A percentile compares a stretch with the other conserved stretches of the same genome.
Conservation (phyloP, 768 basidiomycete species). For the Suillus alpinus region DNA sequence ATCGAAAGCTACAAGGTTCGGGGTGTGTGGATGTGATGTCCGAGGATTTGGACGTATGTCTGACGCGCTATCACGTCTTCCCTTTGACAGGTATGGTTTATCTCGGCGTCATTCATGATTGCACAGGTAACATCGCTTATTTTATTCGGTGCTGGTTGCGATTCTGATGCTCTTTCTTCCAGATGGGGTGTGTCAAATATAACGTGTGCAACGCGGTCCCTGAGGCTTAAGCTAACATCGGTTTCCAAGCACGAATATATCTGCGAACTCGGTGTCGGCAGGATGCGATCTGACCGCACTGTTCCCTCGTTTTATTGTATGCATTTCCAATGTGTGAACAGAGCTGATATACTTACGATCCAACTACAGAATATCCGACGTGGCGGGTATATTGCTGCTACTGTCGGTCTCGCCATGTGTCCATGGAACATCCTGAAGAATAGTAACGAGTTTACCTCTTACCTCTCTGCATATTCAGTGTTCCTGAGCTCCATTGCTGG, state of each 20-base stretch:
- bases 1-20: conserved; percentile 64
- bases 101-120: conserved; percentile 74
- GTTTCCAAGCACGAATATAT: conserved; percentile 63
- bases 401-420: conserved; percentile 71
- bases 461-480: conserved; percentile 79
- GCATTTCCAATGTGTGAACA: conserved; percentile 18
- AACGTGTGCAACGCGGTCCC: conserved; percentile 15
- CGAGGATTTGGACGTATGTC: background rate
- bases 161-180: conserved; percentile 7
- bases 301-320: conserved; percentile 69
- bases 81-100: conserved; percentile 63
- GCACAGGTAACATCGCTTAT: conserved; percentile 48
- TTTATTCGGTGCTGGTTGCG: background rate
- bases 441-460: conserved; percentile 75
- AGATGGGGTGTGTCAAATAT: conserved; percentile 27
- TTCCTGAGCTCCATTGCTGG: conserved; percentile 80
- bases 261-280: conserved; percentile 80
- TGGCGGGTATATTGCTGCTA: conserved; percentile 80
- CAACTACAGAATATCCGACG: conserved; percentile 67
- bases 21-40: conserved; percentile 35
- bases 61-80: conserved; percentile 12
- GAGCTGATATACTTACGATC: background rate
- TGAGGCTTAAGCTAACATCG: conserved; percentile 2
- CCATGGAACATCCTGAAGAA: conserved; percentile 76
- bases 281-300: conserved; percentile 82